Evolutionary conservation across 257 asterid species (phyloP).

Genomic region (Mitragyna speciosa): DNA sequence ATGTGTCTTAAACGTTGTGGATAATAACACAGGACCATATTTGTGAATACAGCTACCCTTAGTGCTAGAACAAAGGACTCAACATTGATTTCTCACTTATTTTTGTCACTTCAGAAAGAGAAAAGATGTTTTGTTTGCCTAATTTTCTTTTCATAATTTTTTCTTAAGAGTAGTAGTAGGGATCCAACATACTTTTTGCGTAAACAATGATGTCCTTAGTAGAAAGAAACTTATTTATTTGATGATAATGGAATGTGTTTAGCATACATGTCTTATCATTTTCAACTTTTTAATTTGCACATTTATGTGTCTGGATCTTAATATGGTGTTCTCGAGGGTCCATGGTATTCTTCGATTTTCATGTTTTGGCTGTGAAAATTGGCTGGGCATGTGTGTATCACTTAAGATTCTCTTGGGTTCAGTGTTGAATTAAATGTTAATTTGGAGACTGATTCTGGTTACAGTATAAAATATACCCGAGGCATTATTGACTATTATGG

Average conservation of each 20-base stretch:
- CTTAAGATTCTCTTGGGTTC: neutral
- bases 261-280: neutral
- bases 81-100: too few species aligned
- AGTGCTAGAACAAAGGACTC: neutral
- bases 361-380: neutral
- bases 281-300: neutral
- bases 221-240: neutral
- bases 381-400: neutral
- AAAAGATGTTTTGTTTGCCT: too few species aligned
- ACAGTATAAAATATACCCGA: too few species aligned
- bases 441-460: neutral
- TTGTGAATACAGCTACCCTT: too few species aligned
- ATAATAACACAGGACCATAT: neutral
- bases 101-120: neutral
- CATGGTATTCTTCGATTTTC: neutral
- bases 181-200: neutral
- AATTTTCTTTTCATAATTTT: too few species aligned
- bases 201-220: neutral
- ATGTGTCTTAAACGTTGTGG: neutral
- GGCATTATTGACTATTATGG: neutral
- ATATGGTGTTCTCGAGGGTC: neutral
- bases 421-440: neutral
- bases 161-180: neutral
- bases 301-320: too few species aligned
- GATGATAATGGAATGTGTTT: neutral